Evolutionary conservation across 2,329 filamentous ascomycete species (phyloP).

Genomic region (Thielaviopsis populi): DNA sequence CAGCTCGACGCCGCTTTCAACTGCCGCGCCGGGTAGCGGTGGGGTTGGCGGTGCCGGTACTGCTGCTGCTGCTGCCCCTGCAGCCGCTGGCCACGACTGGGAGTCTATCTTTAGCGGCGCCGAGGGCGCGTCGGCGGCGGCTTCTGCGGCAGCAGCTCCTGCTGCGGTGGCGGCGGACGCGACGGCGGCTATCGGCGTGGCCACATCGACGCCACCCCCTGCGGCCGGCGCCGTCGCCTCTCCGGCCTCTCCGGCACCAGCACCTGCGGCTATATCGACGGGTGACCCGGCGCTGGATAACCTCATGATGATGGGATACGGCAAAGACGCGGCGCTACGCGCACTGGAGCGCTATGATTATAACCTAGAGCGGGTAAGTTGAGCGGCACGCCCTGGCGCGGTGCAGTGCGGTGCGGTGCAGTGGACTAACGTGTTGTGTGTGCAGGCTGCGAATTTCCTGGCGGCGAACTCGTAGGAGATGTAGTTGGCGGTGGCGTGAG

Average conservation of each 20-base stretch:
- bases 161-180: constrained; percentile 19
- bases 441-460: constrained; percentile 18
- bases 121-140: not conserved
- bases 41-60: constrained; percentile 21
- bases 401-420: not conserved
- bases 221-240: constrained; percentile 20
- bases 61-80: constrained; percentile 19
- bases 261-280: constrained; percentile 56
- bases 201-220: constrained; percentile 4
- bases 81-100: constrained; percentile 61
- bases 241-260: constrained; percentile 25
- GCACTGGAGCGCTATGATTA: constrained; percentile 93
- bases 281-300: constrained; percentile 88
- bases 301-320: constrained; percentile 78
- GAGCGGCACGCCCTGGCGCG: not conserved
- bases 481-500: not conserved
- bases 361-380: constrained; percentile 77
- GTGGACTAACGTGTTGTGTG: not conserved
- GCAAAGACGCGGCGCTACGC: constrained; percentile 53
- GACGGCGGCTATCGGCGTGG: not conserved
- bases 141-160: constrained; percentile 20
- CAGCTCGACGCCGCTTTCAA: constrained; percentile 19
- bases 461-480: constrained; percentile 5
- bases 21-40: not conserved
- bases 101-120: constrained; percentile 82